Conservation (phyloP, 2,329 filamentous ascomycete species). For the Alternaria ventricosa region DNA sequence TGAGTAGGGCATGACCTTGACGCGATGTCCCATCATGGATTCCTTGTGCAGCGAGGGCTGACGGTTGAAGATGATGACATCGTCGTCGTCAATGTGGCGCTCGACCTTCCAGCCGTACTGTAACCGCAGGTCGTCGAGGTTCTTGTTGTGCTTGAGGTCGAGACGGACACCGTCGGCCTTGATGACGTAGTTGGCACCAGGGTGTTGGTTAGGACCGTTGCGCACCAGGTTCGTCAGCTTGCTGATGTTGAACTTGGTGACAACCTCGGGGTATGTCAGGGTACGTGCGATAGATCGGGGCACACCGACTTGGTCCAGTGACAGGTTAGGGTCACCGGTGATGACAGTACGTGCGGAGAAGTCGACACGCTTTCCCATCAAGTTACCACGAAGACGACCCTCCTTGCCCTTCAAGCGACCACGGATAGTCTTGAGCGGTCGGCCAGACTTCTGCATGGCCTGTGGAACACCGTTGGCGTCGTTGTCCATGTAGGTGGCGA, state of each 20-base stretch:
- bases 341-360: conserved; percentile 99
- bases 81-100: conserved; percentile 91
- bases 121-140: conserved; percentile 81
- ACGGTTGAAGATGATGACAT: conserved; percentile 99
- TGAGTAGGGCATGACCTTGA: conserved; percentile 98
- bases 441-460: conserved; percentile 93
- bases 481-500: conserved; percentile 99
- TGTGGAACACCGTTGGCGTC: conserved; percentile 96
- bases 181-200: conserved; percentile 95
- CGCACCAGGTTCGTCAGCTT: conserved; percentile 88
- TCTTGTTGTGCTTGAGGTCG: conserved; percentile 91
- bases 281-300: conserved; percentile 91
- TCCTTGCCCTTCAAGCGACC: conserved; percentile 99
- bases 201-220: conserved; percentile 93
- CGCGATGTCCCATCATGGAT: conserved; percentile 99
- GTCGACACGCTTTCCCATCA: conserved; percentile 97
- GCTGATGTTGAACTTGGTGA: conserved; percentile 97
- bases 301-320: conserved; percentile 95
- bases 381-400: conserved; percentile 93
- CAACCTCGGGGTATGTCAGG: conserved; percentile 94
- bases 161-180: conserved; percentile 92
- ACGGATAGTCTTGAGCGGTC: conserved; percentile 95
- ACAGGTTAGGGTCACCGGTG: conserved; percentile 96
- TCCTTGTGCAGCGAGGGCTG: conserved; percentile 99
- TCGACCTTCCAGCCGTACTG: conserved; percentile 99